These are phyloP conservation scores for Candida germanica DNA, from an alignment of 805 yeast genomes.

Conservation along the genomic window DNA sequence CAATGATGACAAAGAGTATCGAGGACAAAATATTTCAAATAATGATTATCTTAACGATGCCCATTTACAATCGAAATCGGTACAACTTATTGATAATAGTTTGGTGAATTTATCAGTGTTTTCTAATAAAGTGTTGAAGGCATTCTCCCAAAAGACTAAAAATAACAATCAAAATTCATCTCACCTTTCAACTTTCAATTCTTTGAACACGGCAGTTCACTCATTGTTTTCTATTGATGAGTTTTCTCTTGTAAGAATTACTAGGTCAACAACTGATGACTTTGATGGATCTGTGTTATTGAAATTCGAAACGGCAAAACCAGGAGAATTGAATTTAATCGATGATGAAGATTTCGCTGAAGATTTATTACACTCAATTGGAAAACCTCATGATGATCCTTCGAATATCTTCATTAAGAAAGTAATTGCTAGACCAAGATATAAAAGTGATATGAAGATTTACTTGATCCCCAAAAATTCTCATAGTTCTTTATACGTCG, in stretches of 20 bases:
- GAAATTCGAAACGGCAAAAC: slow-evolving; percentile 53
- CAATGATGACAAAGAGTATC: slow-evolving; percentile 6
- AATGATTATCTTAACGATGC: slow-evolving; percentile 10
- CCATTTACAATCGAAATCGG: slow-evolving; percentile 19
- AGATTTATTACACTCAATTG: slow-evolving; percentile 38
- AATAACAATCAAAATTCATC: not conserved
- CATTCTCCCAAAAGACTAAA: slow-evolving; percentile 18
- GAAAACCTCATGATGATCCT: slow-evolving; percentile 41
- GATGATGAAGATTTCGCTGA: slow-evolving; percentile 46
- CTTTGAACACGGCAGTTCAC: slow-evolving; percentile 46
- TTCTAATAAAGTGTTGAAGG: slow-evolving; percentile 35
- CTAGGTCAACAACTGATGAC: slow-evolving; percentile 53
- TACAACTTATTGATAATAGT: slow-evolving; percentile 37
- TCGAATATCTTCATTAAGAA: slow-evolving; percentile 52
- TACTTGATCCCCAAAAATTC: slow-evolving; percentile 46
- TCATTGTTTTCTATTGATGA: slow-evolving; percentile 39
- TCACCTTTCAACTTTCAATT: slow-evolving; percentile 27
- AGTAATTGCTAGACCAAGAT: slow-evolving; percentile 58
- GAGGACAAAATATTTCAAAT: slow-evolving; percentile 1
- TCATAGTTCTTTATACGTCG: slow-evolving; percentile 43
- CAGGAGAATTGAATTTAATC: slow-evolving; percentile 48
- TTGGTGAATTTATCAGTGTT: slow-evolving; percentile 35
- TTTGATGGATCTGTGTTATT: slow-evolving; percentile 50
- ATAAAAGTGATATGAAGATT: slow-evolving; percentile 62
- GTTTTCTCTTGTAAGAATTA: slow-evolving; percentile 48